Base-by-base conservation (phyloP, 2,329 filamentous ascomycete genomes). In the Epichloe bromicola region DNA sequence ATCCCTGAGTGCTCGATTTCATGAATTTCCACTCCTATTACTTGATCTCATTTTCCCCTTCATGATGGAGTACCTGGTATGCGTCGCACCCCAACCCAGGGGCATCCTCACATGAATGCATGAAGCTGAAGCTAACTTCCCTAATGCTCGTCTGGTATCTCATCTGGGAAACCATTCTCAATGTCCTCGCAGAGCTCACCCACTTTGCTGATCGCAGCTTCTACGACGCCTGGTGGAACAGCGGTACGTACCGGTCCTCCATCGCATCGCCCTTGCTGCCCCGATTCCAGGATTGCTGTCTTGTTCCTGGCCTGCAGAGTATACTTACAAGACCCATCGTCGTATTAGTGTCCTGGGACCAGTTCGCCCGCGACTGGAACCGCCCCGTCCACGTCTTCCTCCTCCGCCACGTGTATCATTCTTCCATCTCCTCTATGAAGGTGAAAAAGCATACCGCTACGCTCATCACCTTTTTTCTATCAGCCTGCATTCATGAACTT, bases 291-390 rank as follows among this genome's bases (percentile, higher is more conserved):
- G 30, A 11, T 4, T 4, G 10, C 8, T 30, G 30, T 30, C 30
- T 10, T 30, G 10, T 30, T 30, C 30, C 30, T 30, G 8, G 3
- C 30, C 30, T 30, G 30, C 10, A 30, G 30, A 30, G 30, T 4
- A 30, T 30, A 30, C 30, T 30, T 30, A 30, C 10, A 4, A 30
- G 30, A 11, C 26, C 26, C 8, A 8, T 30, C 23, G 42, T 19
- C 20, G 20, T 8, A 10, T 42, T 20, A 73, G 74, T 78, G 3
- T 79, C 76, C 0, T 88, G 82, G 78, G 85, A 89, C 59, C 82
- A 88, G 61, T 91, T 86, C 59, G 85, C 86, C 4, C 74, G 86
- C 39, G 84, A 88, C 62, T 90, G 86, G 86, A 90, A 90, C 62
- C 67, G 69, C 3, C 85, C 86, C 0, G 85, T 90, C 4, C 85